Evolutionary conservation across 768 basidiomycete species (phyloP), one percentile per base, ranked within the genome.

Genomic region (Boletus bicolor): DNA sequence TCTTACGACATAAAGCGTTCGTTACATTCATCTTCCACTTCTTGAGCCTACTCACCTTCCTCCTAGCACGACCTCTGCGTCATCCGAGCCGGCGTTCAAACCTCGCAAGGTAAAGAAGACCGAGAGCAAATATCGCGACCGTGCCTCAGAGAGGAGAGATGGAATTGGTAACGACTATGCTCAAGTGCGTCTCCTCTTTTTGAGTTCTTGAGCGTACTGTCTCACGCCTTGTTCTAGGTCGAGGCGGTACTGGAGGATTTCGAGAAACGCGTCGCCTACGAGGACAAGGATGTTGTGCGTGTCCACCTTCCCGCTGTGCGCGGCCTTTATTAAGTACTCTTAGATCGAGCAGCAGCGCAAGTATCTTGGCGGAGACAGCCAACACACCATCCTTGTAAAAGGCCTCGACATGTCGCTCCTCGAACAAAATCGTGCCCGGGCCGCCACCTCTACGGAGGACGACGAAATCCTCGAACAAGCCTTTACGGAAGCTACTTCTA

Each of bases 321-420:
- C 21, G 2, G 21, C 35, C 32, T 44, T 51, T 11, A 41, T 51
- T 44, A 57, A n/a, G 47, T 44, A 11, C 41, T 19, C 43, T n/a
- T 59, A 91, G 87, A 75, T 91, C 17, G 89, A 91, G 52, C 79
- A 83, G 51, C 82, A 91, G 65, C 78, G 93, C 36, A 78, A 77
- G 54, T 91, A 89, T 68, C 81, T 93, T 6, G 92, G 92, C 17
- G 91, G 92, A 37, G 91, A 96, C 68, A 83, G 85, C 41, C 80
- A 89, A 55, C 93, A 95, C 68, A 85, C 91, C 11, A 81, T 94
- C 54, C 82, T 94, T 11, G 91, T 94, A 41, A 96, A 93, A 66
- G 92, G 92, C 28, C 84, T 98, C 44, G 95, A 98, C 67, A 79
- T 87, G 60, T 87, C 91, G 0, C 80, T 97, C 7, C 77, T 97